These are phyloP conservation scores for Sporisorium iseilematis-ciliati DNA, from an alignment of 1,284 basidiomycete genomes.

Conservation along the genomic window DNA sequence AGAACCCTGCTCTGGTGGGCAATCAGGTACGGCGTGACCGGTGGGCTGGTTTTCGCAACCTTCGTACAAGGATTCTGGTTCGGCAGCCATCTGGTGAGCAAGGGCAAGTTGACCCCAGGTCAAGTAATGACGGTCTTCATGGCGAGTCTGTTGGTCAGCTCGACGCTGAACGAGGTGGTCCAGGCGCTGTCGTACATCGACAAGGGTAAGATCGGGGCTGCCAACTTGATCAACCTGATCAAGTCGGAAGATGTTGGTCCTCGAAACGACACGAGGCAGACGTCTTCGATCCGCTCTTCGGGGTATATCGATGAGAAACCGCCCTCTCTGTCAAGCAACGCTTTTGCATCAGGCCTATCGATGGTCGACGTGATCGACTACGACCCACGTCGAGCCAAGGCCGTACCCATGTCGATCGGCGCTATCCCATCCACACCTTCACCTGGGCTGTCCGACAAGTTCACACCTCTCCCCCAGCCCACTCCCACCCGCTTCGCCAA, in stretches of 20 bases:
- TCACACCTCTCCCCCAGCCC: conserved; percentile 12
- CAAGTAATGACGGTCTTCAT: conserved; percentile 95
- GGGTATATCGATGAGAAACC: conserved; percentile 23
- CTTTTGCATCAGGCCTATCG: background rate
- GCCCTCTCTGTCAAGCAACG: background rate
- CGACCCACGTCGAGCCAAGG: conserved; percentile 31
- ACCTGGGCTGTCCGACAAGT: conserved; percentile 14
- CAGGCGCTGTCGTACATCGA: conserved; percentile 82
- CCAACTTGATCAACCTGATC: conserved; percentile 78
- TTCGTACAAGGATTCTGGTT: conserved; percentile 98
- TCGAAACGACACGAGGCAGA: background rate
- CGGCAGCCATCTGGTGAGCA: conserved; percentile 84
- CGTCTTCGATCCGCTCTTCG: conserved; percentile 20
- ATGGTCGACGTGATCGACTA: conserved; percentile 32
- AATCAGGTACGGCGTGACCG: conserved; percentile 79
- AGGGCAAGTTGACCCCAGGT: conserved; percentile 78
- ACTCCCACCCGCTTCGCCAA: background rate
- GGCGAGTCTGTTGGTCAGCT: conserved; percentile 90
- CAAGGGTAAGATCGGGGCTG: conserved; percentile 88
- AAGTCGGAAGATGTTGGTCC: conserved; percentile 59
- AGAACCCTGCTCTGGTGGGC: conserved; percentile 81
- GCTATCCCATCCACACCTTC: conserved; percentile 35
- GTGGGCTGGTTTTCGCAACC: conserved; percentile 81
- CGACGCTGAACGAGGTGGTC: conserved; percentile 85
- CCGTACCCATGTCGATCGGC: conserved; percentile 54